A percentile compares a stretch with the other conserved stretches of the same genome.
phyloP scores from a whole-genome alignment of 2,329 filamentous ascomycete species.

The Fusarium lateritium region DNA sequence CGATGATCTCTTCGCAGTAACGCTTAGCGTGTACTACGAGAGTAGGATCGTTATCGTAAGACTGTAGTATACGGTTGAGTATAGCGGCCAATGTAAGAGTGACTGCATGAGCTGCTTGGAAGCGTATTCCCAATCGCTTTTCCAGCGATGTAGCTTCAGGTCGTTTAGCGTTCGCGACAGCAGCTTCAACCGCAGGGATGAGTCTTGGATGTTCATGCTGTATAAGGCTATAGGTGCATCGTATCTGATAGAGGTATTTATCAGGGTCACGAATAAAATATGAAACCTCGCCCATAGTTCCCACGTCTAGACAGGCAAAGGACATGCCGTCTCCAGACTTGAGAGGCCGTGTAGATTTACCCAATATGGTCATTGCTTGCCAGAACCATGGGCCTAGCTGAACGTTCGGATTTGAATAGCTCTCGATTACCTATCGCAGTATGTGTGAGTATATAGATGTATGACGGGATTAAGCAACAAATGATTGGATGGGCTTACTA shows the following conservation, averaged over 20 bases:
- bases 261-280: slow-evolving; percentile 3
- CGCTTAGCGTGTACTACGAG: neutral
- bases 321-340: slow-evolving; percentile 2
- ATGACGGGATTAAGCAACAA: neutral
- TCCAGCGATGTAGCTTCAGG: neutral
- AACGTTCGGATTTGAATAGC: slow-evolving; percentile 4
- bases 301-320: slow-evolving; percentile 1
- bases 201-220: slow-evolving; percentile 6
- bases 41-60: neutral
- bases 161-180: neutral
- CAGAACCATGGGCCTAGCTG: slow-evolving; percentile 14
- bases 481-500: neutral
- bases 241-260: slow-evolving; percentile 18
- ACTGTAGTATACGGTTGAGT: slow-evolving; percentile 7
- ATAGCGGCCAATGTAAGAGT: neutral
- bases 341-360: neutral
- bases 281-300: slow-evolving; percentile 3
- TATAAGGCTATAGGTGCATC: slow-evolving; percentile 2
- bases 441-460: neutral
- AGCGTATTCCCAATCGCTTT: slow-evolving; percentile 1
- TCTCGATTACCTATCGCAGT: neutral
- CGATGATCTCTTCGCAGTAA: neutral
- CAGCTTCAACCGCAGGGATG: neutral
- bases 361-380: neutral
- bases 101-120: slow-evolving; percentile 6